phyloP scores from a whole-genome alignment of 2,329 filamentous ascomycete species.

The Albifimbria verrucaria region DNA sequence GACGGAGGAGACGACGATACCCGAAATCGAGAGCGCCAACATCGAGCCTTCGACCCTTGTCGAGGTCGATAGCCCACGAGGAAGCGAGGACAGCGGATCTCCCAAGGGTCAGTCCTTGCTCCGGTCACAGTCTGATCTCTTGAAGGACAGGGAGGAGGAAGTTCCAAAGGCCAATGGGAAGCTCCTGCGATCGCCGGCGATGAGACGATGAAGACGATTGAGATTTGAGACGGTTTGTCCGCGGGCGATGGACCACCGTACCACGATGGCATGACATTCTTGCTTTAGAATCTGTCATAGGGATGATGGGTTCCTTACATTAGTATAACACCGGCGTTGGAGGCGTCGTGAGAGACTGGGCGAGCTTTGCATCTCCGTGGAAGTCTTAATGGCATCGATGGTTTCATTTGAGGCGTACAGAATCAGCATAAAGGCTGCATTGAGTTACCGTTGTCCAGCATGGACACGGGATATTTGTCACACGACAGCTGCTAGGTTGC shows the following conservation, averaged over 20 bases:
- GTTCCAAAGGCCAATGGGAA: conserved; percentile 41
- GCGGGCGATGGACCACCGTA: conserved; percentile 1
- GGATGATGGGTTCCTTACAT: conserved; percentile 16
- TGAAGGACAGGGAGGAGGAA: conserved; percentile 37
- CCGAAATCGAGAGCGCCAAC: conserved; percentile 33
- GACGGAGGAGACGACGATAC: conserved; percentile 59
- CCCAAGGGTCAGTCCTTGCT: conserved; percentile 23
- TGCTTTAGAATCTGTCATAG: conserved; percentile 30
- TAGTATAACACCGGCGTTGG: conserved; percentile 21
- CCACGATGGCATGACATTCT: conserved; percentile 19
- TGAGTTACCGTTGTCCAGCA: not conserved
- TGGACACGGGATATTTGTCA: not conserved
- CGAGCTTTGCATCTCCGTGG: not conserved
- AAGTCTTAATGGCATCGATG: not conserved
- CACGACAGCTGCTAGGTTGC: not conserved
- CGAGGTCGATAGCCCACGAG: conserved; percentile 52
- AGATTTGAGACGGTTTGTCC: conserved; percentile 41
- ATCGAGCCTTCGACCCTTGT: conserved; percentile 49
- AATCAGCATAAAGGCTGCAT: not conserved
- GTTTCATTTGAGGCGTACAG: not conserved
- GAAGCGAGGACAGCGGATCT: conserved; percentile 36
- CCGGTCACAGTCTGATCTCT: conserved; percentile 29
- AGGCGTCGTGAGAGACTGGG: conserved; percentile 20
- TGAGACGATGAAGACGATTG: conserved; percentile 56
- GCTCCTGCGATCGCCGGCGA: conserved; percentile 42